phyloP scores from a whole-genome alignment of 768 basidiomycete genomes.

The Suillus subluteus region DNA sequence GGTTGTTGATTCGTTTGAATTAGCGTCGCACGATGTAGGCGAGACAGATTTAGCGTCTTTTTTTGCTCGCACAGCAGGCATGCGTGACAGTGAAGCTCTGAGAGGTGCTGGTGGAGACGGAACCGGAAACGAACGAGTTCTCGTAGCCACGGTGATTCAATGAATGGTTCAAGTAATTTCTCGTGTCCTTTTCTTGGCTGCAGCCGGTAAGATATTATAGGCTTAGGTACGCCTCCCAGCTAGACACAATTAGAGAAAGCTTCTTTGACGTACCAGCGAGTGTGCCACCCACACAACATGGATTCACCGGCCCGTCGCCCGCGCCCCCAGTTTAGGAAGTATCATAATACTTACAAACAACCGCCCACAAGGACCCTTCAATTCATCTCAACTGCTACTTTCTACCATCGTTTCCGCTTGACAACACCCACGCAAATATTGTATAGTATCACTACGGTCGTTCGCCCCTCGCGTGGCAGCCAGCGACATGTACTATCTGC shows the following conservation, averaged over 20 bases:
- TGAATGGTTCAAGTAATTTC: slow-evolving; percentile 15
- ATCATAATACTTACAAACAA: slow-evolving; percentile 2
- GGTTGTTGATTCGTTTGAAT: slow-evolving; percentile 50
- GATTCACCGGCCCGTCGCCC: slow-evolving; percentile 7
- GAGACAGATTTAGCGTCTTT: slow-evolving; percentile 65
- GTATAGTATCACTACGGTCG: too few relatives aligned
- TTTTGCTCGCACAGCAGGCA: slow-evolving; percentile 72
- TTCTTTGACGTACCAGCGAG: not conserved
- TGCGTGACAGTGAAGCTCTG: slow-evolving; percentile 25
- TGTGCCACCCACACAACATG: not conserved
- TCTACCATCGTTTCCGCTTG: too few relatives aligned
- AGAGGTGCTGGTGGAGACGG: slow-evolving; percentile 31
- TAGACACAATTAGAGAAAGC: not conserved
- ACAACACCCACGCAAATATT: too few relatives aligned
- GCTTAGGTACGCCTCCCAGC: not conserved
- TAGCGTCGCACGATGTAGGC: slow-evolving; percentile 66
- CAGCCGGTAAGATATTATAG: not conserved
- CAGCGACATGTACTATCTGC: not conserved
- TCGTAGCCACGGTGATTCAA: slow-evolving; percentile 12
- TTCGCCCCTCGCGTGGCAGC: not conserved
- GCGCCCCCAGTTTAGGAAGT: slow-evolving; percentile 2
- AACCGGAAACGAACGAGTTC: slow-evolving; percentile 21
- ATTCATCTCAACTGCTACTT: too few relatives aligned
- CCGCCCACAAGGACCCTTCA: not conserved
- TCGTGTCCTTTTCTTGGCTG: slow-evolving; percentile 12